Conservation (phyloP, 1,284 basidiomycete genomes). For the Ganoderma resinaceum region DNA sequence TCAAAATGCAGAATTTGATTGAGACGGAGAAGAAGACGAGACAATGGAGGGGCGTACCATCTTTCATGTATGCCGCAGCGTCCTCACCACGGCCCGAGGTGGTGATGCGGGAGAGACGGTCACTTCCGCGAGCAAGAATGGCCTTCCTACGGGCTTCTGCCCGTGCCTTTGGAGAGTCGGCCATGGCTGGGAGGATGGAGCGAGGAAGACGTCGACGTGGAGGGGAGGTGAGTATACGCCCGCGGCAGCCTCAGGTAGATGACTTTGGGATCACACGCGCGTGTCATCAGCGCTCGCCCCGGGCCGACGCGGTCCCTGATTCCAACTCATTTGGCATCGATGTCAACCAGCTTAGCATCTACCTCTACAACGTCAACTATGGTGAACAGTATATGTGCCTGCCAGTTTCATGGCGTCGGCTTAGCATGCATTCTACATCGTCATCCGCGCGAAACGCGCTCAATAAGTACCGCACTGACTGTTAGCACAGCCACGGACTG, state of each 20-base stretch:
- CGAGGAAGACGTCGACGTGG: conserved; percentile 16
- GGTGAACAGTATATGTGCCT: neutral
- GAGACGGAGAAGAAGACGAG: conserved; percentile 12
- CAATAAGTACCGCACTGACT: too few species aligned
- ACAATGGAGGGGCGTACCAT: conserved; percentile 48
- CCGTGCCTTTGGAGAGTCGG: conserved; percentile 59
- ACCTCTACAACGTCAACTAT: neutral
- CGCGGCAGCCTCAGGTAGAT: conserved; percentile 27
- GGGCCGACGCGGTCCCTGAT: neutral
- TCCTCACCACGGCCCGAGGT: conserved; percentile 79
- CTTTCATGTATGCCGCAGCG: conserved; percentile 60
- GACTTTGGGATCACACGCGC: conserved; percentile 28
- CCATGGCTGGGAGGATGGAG: conserved; percentile 35
- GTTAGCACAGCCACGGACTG: too few species aligned
- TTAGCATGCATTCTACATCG: neutral
- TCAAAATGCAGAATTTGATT: conserved; percentile 12
- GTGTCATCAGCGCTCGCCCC: conserved; percentile 6
- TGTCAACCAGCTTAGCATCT: too few species aligned
- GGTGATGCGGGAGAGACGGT: conserved; percentile 78
- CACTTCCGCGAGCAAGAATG: conserved; percentile 70
- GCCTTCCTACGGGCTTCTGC: conserved; percentile 79
- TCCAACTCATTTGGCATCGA: too few species aligned
- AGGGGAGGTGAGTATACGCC: conserved; percentile 16
- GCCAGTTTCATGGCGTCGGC: neutral
- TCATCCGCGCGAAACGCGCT: too few species aligned